Evolutionary conservation across 2,329 filamentous ascomycete species (phyloP), one percentile per base, ranked within the genome.

Genomic region (Aspergillus sp.): DNA sequence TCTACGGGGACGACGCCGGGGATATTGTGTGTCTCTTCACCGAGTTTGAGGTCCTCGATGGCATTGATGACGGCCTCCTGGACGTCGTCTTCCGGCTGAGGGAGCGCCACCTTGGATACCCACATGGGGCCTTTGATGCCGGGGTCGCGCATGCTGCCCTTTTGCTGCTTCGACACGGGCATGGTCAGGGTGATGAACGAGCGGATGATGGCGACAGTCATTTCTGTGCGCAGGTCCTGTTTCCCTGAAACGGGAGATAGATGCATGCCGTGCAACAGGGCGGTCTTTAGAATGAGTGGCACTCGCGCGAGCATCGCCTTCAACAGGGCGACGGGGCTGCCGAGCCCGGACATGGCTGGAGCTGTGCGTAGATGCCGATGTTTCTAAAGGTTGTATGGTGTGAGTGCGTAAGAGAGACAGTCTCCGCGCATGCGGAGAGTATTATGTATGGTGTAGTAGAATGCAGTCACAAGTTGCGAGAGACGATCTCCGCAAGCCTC

Each of bases 61-160:
- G 71, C 73, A 41, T 62, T 62, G 7, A 72, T 47, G 14, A 78
- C 62, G 2, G 70, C 69, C 24, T 69, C 63, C 44, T 67, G 65
- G 9, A 74, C 67, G 42, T 68, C 69, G 76, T 82, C 52, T 44
- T 72, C 78, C 0, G 82, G 87, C 2, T 74, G 73, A 0, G 83
- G 81, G 14, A 90, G 74, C 0, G 80, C 82, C 40, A 88, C 85
- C 50, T 83, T 87, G 62, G 85, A 86, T 20, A 95, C 79, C 92
- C 92, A 96, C 58, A 94, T 84, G 42, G 82, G 82, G 3, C 90
- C 90, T 66, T 89, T 91, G 65, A 95, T 76, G 0, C 83, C 84
- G 0, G 81, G 81, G 49, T 88, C 87, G 52, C 77, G 82, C 42
- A 82, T 73, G 1, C 82, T 81, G n/a, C 82, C 61, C 40, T 73